Evolutionary conservation across 768 basidiomycete genomes (phyloP), one percentile per base, ranked within the genome.

Genomic region (Amanita fuliginea): DNA sequence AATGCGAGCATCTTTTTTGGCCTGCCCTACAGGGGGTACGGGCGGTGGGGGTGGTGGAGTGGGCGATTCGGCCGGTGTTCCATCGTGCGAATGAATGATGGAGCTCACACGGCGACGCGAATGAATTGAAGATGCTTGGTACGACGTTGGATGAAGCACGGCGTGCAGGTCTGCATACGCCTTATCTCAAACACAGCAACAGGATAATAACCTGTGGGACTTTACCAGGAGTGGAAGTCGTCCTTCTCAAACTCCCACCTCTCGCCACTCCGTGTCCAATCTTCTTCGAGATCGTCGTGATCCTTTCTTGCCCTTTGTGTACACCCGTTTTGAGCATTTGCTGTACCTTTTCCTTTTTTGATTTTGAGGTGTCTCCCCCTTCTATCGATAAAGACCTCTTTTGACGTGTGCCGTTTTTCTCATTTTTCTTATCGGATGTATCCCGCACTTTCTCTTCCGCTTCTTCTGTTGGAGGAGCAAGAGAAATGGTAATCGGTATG

Each of bases 121-220:
- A 60, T 92, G 90, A 46, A 93, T 92, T 1, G 89, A 92, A 1
- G 90, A 59, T 60, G 90, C 73, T 75, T 89, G 71, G 68, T 88
- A 69, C 51, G 77, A 60, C 49, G 75, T 70, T 49, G 77, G 79
- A 14, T 72, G 73, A 8, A 87, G 67, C 10, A 79, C 73, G 2
- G 76, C 75, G 54, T 85, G 78, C 54, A 90, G 84, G 56, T 89
- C 87, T 86, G 51, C 28, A 32, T 11, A 32, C 30, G 4, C 16
- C 28, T 13, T 3, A 28, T 3, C 49, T 51, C 40, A 54, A n/a
- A 21, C 47, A 19, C 18, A 34, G 41, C 3, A 42, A 41, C 18
- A 34, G 36, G 18, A 14, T 32, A 8, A 14, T 16, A 39, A 26
- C 16, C 35, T 45, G n/a, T 42, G 47, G 32, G 2, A 19, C 63